phyloP scores from a whole-genome alignment of 1,284 basidiomycete species.

The Sutorius eximius region DNA sequence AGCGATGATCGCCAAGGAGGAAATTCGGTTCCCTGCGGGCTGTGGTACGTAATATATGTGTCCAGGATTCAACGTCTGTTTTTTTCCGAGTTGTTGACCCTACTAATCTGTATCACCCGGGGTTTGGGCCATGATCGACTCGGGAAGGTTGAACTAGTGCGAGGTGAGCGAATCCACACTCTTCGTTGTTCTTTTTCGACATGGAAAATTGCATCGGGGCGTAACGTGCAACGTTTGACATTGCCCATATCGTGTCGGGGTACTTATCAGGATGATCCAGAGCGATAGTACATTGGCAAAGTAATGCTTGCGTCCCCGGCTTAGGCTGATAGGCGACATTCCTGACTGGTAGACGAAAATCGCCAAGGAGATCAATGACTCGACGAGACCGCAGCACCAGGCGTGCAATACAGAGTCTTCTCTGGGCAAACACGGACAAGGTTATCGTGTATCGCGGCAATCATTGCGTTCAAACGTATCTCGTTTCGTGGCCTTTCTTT shows the following conservation, averaged over 20 bases:
- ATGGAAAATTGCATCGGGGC: not conserved
- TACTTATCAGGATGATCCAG: not conserved
- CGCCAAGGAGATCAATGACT: too few species aligned
- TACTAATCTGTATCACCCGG: not conserved
- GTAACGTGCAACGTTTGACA: not conserved
- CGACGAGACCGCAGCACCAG: too few species aligned
- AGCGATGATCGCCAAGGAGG: not conserved
- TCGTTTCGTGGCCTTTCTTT: too few species aligned
- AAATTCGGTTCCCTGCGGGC: not conserved
- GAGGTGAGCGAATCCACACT: not conserved
- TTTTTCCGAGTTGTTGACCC: too few species aligned
- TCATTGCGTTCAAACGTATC: too few species aligned
- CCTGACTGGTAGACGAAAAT: too few species aligned
- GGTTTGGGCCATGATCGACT: not conserved
- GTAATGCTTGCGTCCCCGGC: too few species aligned
- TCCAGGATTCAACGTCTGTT: not conserved
- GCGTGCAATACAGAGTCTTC: too few species aligned
- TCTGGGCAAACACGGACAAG: too few species aligned
- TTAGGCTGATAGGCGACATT: too few species aligned
- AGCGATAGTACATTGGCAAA: too few species aligned
- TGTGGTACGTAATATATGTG: not conserved
- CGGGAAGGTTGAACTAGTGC: not conserved
- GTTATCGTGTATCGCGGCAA: too few species aligned
- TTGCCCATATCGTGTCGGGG: slow-evolving; percentile 4
- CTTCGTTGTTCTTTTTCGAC: not conserved